Percentiles rank a stretch among this genome's conserved stretches.
Evolutionary conservation across 164 flowering plant species (phyloP).

Genomic region (Macadamia integrifolia): DNA sequence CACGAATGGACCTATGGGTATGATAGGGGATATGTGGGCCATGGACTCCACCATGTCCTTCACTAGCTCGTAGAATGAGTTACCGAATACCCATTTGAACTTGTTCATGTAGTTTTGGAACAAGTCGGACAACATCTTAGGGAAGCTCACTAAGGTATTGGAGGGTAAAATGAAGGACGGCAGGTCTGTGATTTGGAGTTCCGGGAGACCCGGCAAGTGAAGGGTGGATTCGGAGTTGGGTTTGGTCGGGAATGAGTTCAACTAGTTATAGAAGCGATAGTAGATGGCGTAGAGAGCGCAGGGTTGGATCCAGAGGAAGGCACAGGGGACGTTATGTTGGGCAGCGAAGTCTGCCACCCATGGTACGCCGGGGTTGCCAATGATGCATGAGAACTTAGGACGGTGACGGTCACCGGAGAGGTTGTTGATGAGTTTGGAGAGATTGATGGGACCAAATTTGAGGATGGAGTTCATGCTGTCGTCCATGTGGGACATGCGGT

Average conservation of each 20-base stretch:
- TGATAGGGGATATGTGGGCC: constrained; percentile 11
- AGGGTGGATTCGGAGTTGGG: constrained; percentile 13
- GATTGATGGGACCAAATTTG: constrained; percentile 18
- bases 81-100: constrained; percentile 29
- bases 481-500: constrained; percentile 17
- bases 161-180: constrained; percentile 37
- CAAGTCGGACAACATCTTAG: constrained; percentile 7
- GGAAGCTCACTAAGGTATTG: constrained; percentile 14
- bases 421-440: constrained; percentile 19
- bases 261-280: constrained; percentile 21
- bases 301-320: constrained; percentile 39
- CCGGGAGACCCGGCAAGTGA: constrained; percentile 31
- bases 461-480: constrained; percentile 19
- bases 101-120: constrained; percentile 14
- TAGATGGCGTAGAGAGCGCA: constrained; percentile 25
- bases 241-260: constrained; percentile 17
- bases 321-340: constrained; percentile 24
- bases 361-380: constrained; percentile 27
- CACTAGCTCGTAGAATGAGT: constrained; percentile 35
- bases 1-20: constrained; percentile 30
- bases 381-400: constrained; percentile 22
- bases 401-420: not conserved
- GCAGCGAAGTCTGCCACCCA: constrained; percentile 31
- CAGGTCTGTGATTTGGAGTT: constrained; percentile 18
- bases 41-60: constrained; percentile 25